These are phyloP conservation scores for Pseudogymnoascus sp. DNA, from an alignment of 2,329 filamentous ascomycete genomes.

Conservation along the genomic window DNA sequence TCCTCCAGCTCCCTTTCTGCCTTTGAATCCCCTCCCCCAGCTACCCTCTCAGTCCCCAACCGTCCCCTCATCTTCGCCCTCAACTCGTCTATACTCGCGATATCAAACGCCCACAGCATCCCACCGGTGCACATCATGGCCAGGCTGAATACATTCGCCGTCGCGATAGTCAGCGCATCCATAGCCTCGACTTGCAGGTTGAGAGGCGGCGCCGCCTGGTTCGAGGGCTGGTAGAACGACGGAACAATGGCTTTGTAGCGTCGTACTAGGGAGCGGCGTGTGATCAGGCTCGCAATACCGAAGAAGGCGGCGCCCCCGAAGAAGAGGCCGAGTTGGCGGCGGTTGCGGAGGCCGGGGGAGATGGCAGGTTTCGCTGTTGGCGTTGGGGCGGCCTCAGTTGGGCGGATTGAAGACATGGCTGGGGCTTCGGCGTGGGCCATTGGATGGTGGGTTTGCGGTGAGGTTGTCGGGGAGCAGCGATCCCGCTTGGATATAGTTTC, in stretches of 20 bases:
- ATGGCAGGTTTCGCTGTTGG: constrained; percentile 14
- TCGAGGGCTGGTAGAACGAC: constrained; percentile 63
- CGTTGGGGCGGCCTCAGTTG: constrained; percentile 10
- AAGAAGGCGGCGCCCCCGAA: constrained; percentile 71
- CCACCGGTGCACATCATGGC: constrained; percentile 70
- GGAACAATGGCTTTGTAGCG: constrained; percentile 58
- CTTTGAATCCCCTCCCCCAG: constrained; percentile 37
- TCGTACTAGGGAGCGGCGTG: constrained; percentile 61
- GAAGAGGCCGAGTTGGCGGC: constrained; percentile 61
- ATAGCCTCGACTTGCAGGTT: constrained; percentile 67
- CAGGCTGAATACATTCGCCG: constrained; percentile 73
- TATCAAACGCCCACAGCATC: constrained; percentile 67
- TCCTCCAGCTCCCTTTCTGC: constrained; percentile 56
- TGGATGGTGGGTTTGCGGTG: neutral
- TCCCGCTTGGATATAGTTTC: neutral
- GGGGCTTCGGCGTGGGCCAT: constrained; percentile 8
- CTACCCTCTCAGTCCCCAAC: constrained; percentile 30
- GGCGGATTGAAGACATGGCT: neutral
- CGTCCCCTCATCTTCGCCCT: constrained; percentile 42
- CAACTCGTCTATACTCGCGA: constrained; percentile 62
- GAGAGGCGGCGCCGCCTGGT: constrained; percentile 42
- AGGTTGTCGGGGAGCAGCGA: neutral
- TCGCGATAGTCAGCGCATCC: constrained; percentile 79
- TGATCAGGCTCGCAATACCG: constrained; percentile 61
- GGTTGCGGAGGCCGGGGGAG: constrained; percentile 4